These are phyloP conservation scores for Sophora flavescens DNA, from an alignment of 306 rosid genomes.

Conservation along the genomic window DNA sequence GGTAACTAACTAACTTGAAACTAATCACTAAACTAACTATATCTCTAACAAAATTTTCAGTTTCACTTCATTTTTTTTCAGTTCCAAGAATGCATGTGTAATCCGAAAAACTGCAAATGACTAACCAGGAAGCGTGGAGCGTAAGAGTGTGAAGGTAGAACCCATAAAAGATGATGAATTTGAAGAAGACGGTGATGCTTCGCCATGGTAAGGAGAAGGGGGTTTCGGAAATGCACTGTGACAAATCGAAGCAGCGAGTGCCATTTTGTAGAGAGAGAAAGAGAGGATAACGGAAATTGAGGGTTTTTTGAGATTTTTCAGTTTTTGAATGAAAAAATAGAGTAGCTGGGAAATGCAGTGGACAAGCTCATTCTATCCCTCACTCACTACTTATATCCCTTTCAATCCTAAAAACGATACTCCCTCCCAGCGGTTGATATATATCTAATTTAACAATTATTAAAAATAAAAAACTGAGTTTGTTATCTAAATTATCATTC, in stretches of 20 bases:
- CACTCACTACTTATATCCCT: too few relatives aligned
- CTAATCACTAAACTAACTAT: too few relatives aligned
- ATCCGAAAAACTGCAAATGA: not conserved
- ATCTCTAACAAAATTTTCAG: not conserved
- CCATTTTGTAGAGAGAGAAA: constrained; percentile 48
- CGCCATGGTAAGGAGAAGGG: constrained; percentile 52
- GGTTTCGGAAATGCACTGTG: constrained; percentile 49
- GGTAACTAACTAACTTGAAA: too few relatives aligned
- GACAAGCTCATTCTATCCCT: too few relatives aligned
- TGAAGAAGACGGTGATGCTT: constrained; percentile 39
- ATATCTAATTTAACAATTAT: too few relatives aligned
- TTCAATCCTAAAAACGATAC: too few relatives aligned
- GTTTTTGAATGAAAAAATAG: too few relatives aligned
- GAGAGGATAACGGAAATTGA: constrained; percentile 39
- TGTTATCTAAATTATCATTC: too few relatives aligned
- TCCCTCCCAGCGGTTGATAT: too few relatives aligned
- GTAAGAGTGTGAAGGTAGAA: constrained; percentile 48
- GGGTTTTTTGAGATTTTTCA: too few relatives aligned
- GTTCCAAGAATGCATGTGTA: not conserved
- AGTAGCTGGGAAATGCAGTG: too few relatives aligned
- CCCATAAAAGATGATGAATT: constrained; percentile 47
- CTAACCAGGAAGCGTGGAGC: constrained; percentile 47
- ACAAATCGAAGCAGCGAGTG: constrained; percentile 51
- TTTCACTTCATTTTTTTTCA: not conserved
- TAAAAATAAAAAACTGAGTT: too few relatives aligned